Base-by-base conservation (phyloP, 495 filamentous ascomycete species). In the Tuber calosporum region DNA sequence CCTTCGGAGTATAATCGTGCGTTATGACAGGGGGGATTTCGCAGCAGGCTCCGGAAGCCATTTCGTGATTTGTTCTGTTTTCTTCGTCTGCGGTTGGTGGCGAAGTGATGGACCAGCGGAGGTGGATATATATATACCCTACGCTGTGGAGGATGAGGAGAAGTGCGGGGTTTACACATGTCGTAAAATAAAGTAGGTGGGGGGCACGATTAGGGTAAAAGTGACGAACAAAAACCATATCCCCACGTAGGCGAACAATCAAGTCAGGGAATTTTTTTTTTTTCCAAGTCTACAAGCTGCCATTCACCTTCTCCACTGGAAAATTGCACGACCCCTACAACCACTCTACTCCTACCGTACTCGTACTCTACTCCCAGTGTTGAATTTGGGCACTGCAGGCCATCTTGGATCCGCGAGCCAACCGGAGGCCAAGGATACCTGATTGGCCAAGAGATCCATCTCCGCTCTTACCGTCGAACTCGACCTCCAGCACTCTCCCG, bases 21-120 rank as follows among this genome's bases (percentile, higher is more conserved):
- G 84, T 76, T 48, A 90, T 83, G 42, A 92, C 86, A 1, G 91
- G 90, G 0, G 91, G 90, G 58, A 92, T 88, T 75, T 88, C 91
- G 82, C 90, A 92, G 83, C 89, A 92, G 72, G 91, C 90, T 83
- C 88, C 87, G 75, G 82, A 86, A 76, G 80, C 38, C 80, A 82
- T 82, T 66, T 34, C 69, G 75, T 76, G 36, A 36, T 72, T 34
- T 34, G 30, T 22, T 48, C n/a, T 30, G 34, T 5, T 75, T 20
- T 73, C 26, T 69, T 30, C 19, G 53, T 34, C 13, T 62, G 15
- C 1, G 4, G 11, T 62, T 34, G 26, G 9, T 34, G 13, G 53
- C 34, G 11, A 11, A 9, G 13, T 19, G 26, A n/a, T 11, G n/a
- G 17, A 15, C 39, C 19, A 5, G 37, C 7, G 30, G 37, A 20